Percentiles rank a stretch among this genome's conserved stretches.
Conservation (phyloP, 108 stramenopile species). For the Cylindrotheca closterium region DNA sequence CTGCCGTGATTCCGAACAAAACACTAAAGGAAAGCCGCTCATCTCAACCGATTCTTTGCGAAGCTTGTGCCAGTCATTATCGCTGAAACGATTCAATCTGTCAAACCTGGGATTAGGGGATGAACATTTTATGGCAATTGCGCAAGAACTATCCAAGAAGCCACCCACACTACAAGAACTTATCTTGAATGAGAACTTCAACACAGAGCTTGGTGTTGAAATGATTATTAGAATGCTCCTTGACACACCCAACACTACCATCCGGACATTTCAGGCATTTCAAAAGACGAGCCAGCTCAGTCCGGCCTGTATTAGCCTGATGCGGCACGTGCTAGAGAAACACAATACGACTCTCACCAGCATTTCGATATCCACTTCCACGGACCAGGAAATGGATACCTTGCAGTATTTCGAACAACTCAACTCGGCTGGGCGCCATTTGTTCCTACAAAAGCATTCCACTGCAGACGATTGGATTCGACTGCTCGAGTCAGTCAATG, state of each 20-base stretch:
- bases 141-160: constrained; percentile 6
- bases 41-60: background rate
- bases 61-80: background rate
- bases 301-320: background rate
- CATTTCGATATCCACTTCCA: background rate
- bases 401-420: background rate
- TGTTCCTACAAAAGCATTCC: background rate
- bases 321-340: background rate
- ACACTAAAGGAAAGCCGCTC: background rate
- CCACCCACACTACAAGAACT: constrained; percentile 4
- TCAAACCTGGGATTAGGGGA: constrained; percentile 10
- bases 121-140: constrained; percentile 9
- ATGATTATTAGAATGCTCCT: background rate
- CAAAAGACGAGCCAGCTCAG: background rate
- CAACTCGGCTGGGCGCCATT: background rate
- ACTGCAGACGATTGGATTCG: background rate
- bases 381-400: background rate
- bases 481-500: background rate
- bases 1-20: background rate
- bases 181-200: constrained; percentile 14
- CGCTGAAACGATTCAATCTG: constrained; percentile 1
- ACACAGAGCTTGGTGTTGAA: constrained; percentile 8
- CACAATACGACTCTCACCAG: background rate
- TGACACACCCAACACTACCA: background rate
- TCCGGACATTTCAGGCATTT: background rate